Evolutionary conservation across 345 rosid genomes (phyloP).

Genomic region (Salix dunnii): DNA sequence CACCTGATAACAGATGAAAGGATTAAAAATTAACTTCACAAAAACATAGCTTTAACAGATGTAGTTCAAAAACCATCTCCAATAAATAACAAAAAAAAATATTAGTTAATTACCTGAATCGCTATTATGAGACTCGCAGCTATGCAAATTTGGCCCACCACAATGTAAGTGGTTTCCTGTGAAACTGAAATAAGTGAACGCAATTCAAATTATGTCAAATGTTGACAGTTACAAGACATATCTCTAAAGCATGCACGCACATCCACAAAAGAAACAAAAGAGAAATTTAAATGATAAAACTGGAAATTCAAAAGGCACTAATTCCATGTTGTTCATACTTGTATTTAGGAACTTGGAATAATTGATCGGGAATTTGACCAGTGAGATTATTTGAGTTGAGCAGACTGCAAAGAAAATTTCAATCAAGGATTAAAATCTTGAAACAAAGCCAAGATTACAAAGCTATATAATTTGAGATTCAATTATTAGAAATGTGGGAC

Average conservation of each 20-base stretch:
- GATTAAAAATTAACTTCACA: slow-evolving; percentile 6
- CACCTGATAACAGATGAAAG: slow-evolving; percentile 37
- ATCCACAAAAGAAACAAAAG: not conserved
- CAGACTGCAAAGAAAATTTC: slow-evolving; percentile 50
- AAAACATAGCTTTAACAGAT: not conserved
- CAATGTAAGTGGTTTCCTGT: slow-evolving; percentile 67
- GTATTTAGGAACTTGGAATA: slow-evolving; percentile 62
- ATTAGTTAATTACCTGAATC: slow-evolving; percentile 50
- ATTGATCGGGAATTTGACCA: slow-evolving; percentile 67
- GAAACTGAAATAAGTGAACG: slow-evolving; percentile 52
- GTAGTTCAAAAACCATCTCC: slow-evolving; percentile 1
- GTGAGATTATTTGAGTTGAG: slow-evolving; percentile 71
- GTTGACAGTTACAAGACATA: not conserved
- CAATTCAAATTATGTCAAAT: slow-evolving; percentile 17
- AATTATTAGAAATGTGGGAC: slow-evolving; percentile 2
- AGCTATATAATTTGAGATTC: not conserved
- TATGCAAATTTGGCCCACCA: slow-evolving; percentile 34
- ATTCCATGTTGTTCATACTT: slow-evolving; percentile 47
- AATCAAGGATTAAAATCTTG: slow-evolving; percentile 11
- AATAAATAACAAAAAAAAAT: slow-evolving; percentile 3
- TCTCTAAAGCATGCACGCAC: not conserved
- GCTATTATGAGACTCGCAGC: slow-evolving; percentile 50
- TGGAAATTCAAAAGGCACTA: not conserved
- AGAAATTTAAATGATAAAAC: not conserved
- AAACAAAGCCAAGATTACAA: slow-evolving; percentile 1